Evolutionary conservation across 2,329 filamentous ascomycete genomes (phyloP).

Genomic region (Talaromyces piceae): DNA sequence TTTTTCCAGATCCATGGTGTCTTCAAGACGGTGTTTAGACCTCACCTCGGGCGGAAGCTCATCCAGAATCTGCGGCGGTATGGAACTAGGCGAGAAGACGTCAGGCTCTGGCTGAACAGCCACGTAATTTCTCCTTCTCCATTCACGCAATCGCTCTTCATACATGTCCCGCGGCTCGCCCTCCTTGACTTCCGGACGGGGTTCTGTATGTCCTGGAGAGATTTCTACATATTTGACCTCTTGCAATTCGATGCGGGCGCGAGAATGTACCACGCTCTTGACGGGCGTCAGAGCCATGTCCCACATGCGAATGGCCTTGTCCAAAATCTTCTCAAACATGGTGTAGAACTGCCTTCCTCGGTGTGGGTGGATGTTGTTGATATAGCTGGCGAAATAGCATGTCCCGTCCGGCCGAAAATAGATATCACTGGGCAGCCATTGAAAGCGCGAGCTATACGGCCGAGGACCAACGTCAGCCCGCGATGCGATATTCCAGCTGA

Average conservation of each 20-base stretch:
- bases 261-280: slow-evolving; percentile 25
- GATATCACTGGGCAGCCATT: slow-evolving; percentile 41
- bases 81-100: slow-evolving; percentile 24
- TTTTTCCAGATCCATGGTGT: slow-evolving; percentile 22
- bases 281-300: slow-evolving; percentile 24
- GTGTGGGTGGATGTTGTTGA: slow-evolving; percentile 41
- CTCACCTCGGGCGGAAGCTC: slow-evolving; percentile 20
- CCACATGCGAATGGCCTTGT: slow-evolving; percentile 20
- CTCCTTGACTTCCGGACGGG: slow-evolving; percentile 9
- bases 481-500: slow-evolving; percentile 22
- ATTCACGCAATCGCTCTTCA: slow-evolving; percentile 18
- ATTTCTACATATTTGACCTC: slow-evolving; percentile 22
- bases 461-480: slow-evolving; percentile 21
- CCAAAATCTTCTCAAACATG: slow-evolving; percentile 31
- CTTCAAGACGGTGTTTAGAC: slow-evolving; percentile 20
- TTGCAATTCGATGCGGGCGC: slow-evolving; percentile 24
- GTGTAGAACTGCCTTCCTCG: slow-evolving; percentile 28
- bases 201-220: slow-evolving; percentile 11
- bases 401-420: slow-evolving; percentile 21
- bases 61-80: slow-evolving; percentile 21
- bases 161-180: slow-evolving; percentile 18
- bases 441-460: slow-evolving; percentile 31
- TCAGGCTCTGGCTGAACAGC: slow-evolving; percentile 22
- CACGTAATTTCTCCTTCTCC: slow-evolving; percentile 18
- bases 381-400: slow-evolving; percentile 34